A percentile compares a stretch with the other conserved stretches of the same genome.
Conservation (phyloP, 179 eudicot species). For the Actinidia arguta region DNA sequence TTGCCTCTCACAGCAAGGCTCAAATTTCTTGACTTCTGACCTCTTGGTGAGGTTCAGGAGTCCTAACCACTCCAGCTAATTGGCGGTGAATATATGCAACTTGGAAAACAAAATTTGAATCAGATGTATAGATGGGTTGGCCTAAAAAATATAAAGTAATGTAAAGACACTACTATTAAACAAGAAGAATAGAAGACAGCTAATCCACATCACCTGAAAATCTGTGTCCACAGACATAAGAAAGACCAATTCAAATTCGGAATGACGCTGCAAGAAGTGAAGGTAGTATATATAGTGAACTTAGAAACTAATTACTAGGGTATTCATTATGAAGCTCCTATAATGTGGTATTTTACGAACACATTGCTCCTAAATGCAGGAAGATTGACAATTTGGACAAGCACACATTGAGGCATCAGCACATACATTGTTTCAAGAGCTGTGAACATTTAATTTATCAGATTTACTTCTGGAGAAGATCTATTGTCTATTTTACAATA, state of each 20-base stretch:
- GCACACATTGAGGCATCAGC: neutral
- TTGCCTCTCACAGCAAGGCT: no score
- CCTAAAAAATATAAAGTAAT: no score
- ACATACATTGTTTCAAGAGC: neutral
- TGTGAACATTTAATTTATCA: neutral
- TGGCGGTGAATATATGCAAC: no score
- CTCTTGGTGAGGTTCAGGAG: no score
- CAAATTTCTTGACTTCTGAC: no score
- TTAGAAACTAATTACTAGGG: neutral
- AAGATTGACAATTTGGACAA: neutral
- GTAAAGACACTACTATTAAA: no score
- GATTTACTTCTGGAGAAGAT: neutral
- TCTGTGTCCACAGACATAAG: neutral
- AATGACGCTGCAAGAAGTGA: neutral
- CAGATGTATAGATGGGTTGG: no score
- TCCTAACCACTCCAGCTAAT: no score
- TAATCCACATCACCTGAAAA: neutral
- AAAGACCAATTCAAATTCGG: neutral
- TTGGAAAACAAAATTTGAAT: no score
- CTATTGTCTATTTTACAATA: no score
- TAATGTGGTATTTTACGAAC: neutral
- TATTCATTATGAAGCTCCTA: neutral
- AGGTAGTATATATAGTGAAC: neutral
- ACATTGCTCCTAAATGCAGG: neutral
- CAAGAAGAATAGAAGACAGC: neutral